Conservation (phyloP, 2,329 filamentous ascomycete species). For the Calonectria henricotiae region DNA sequence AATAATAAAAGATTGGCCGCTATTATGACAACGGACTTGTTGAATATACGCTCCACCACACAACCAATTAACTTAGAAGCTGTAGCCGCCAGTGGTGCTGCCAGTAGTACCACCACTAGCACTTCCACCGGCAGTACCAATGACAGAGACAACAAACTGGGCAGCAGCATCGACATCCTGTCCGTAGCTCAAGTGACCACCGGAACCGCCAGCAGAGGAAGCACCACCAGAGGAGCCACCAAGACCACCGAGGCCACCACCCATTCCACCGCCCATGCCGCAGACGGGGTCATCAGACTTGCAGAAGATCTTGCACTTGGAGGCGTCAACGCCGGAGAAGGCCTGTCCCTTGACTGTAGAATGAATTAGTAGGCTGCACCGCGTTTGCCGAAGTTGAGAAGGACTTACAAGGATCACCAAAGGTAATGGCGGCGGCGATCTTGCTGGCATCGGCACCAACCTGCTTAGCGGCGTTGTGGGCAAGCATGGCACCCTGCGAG, state of each 20-base stretch:
- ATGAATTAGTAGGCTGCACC: background rate
- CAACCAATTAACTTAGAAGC: background rate
- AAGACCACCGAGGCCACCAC: background rate
- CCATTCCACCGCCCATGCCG: background rate
- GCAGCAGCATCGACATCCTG: slow-evolving; percentile 14
- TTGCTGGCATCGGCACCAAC: slow-evolving; percentile 12
- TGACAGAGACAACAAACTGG: slow-evolving; percentile 5
- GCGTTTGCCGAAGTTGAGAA: background rate
- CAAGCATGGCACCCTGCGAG: slow-evolving; percentile 31
- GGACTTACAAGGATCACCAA: slow-evolving; percentile 29
- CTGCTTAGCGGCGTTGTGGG: slow-evolving; percentile 20
- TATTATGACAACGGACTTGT: background rate
- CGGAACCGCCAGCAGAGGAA: slow-evolving; percentile 3
- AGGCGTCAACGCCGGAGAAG: slow-evolving; percentile 7
- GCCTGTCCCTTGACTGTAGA: slow-evolving; percentile 17
- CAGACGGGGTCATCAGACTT: slow-evolving; percentile 15
- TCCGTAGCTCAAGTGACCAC: slow-evolving; percentile 22
- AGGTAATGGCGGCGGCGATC: slow-evolving; percentile 24
- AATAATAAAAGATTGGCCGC: background rate
- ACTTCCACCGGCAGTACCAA: background rate
- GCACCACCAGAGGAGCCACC: slow-evolving; percentile 7
- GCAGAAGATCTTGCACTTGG: slow-evolving; percentile 21
- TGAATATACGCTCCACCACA: background rate
- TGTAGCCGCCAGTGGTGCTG: background rate
- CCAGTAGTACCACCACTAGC: background rate